Conservation (phyloP, 345 rosid species). For the Arabidopsis arenosa region DNA sequence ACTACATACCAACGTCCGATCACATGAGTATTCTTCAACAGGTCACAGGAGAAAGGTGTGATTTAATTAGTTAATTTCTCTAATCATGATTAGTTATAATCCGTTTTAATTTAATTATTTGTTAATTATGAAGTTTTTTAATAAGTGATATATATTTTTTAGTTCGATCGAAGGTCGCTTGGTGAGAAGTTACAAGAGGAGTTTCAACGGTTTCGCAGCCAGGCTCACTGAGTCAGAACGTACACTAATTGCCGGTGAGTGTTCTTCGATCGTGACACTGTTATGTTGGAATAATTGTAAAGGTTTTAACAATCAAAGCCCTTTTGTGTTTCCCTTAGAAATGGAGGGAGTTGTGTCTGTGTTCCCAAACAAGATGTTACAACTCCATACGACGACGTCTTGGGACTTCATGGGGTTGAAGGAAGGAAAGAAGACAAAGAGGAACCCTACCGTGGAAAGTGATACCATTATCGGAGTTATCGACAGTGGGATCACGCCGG, state of each 20-base stretch:
- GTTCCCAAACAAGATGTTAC: conserved; percentile 47
- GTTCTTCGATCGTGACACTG: neutral
- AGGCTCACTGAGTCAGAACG: conserved; percentile 53
- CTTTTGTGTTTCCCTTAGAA: conserved; percentile 26
- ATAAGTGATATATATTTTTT: neutral
- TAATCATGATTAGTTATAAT: neutral
- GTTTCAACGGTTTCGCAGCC: conserved; percentile 71
- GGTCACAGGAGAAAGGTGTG: neutral
- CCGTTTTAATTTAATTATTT: too few species aligned
- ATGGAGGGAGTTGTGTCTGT: conserved; percentile 54
- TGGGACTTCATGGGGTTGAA: conserved; percentile 64
- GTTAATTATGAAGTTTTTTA: neutral
- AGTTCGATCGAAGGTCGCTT: conserved; percentile 44
- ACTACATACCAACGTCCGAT: neutral
- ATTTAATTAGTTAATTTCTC: neutral
- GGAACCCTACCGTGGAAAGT: conserved; percentile 30
- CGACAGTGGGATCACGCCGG: conserved; percentile 56
- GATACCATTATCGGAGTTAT: conserved; percentile 50
- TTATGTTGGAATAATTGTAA: neutral
- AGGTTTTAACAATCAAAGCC: neutral
- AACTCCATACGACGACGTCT: conserved; percentile 56
- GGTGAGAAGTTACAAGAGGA: conserved; percentile 57
- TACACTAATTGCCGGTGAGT: conserved; percentile 48
- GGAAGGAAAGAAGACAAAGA: conserved; percentile 18
- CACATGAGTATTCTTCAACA: neutral